phyloP scores from a whole-genome alignment of 805 yeast genomes.

The Starmera quercuum region DNA sequence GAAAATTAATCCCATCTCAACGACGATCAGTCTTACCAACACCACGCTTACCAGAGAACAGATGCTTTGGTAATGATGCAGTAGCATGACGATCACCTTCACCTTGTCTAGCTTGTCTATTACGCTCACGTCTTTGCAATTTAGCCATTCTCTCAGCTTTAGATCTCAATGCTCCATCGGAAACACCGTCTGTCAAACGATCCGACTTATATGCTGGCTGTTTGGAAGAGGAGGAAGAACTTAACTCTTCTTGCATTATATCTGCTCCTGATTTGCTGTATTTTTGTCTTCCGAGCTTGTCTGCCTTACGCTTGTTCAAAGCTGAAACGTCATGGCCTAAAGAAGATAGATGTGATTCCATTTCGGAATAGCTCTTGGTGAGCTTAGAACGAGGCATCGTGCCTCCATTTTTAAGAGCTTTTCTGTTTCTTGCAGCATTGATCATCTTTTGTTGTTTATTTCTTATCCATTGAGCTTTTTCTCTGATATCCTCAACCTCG shows the following conservation, averaged over 20 bases:
- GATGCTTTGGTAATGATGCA: slow-evolving; percentile 84
- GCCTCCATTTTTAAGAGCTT: slow-evolving; percentile 79
- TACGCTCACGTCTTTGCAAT: slow-evolving; percentile 88
- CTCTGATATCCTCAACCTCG: slow-evolving; percentile 60
- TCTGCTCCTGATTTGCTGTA: slow-evolving; percentile 62
- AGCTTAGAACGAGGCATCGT: slow-evolving; percentile 86
- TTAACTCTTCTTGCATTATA: slow-evolving; percentile 54
- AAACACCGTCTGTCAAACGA: slow-evolving; percentile 80
- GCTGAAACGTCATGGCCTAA: slow-evolving; percentile 82
- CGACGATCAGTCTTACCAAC: slow-evolving; percentile 89
- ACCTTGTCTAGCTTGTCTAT: slow-evolving; percentile 86
- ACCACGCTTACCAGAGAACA: slow-evolving; percentile 96
- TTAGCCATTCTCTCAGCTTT: slow-evolving; percentile 85
- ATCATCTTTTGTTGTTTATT: slow-evolving; percentile 92
- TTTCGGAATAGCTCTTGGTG: slow-evolving; percentile 61
- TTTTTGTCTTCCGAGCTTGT: slow-evolving; percentile 27
- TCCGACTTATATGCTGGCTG: slow-evolving; percentile 52
- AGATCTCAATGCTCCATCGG: slow-evolving; percentile 70
- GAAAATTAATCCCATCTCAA: too few relatives aligned
- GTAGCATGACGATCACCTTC: slow-evolving; percentile 91
- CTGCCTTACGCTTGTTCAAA: slow-evolving; percentile 45
- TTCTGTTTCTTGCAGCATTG: slow-evolving; percentile 79
- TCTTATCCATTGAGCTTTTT: slow-evolving; percentile 93
- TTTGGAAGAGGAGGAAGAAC: slow-evolving; percentile 24
- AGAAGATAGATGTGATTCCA: slow-evolving; percentile 85